These are phyloP conservation scores for Xylariaceae sp. DNA, from an alignment of 2,329 filamentous ascomycete genomes.

Conservation along the genomic window DNA sequence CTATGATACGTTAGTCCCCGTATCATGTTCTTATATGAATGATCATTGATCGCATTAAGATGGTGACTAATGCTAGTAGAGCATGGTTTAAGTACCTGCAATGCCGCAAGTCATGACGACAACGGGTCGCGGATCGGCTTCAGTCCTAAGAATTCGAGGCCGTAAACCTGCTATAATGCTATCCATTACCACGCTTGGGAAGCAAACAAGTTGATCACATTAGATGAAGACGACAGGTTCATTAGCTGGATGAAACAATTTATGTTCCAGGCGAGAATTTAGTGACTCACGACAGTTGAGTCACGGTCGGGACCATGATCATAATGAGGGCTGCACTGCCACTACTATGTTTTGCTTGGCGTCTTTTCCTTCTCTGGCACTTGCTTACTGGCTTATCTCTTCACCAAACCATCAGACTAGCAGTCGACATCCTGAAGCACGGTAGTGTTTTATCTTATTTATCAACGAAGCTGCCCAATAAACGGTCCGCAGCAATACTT, in stretches of 20 bases:
- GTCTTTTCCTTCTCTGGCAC: not conserved
- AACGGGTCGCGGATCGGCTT: slow-evolving; percentile 33
- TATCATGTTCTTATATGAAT: not conserved
- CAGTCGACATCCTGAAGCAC: not conserved
- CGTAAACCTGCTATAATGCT: slow-evolving; percentile 19
- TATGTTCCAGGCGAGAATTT: not conserved
- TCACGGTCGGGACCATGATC: no score
- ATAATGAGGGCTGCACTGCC: not conserved
- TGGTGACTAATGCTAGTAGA: no score
- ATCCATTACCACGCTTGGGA: slow-evolving; percentile 44
- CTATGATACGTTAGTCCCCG: slow-evolving; percentile 20
- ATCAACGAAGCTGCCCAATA: no score
- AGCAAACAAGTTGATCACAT: not conserved
- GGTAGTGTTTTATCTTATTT: no score
- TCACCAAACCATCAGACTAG: not conserved
- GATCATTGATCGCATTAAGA: not conserved
- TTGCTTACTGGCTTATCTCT: not conserved
- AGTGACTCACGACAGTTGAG: slow-evolving; percentile 12
- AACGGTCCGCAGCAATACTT: no score
- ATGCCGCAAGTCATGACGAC: slow-evolving; percentile 44
- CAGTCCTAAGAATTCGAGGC: slow-evolving; percentile 18
- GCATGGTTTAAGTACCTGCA: slow-evolving; percentile 33
- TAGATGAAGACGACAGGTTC: no score
- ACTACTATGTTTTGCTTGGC: not conserved
- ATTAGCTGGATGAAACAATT: not conserved